Percentiles rank a stretch among this genome's conserved stretches.
Conservation (phyloP, 1,139 yeast species). For the Pneumocystis jirovecii region DNA sequence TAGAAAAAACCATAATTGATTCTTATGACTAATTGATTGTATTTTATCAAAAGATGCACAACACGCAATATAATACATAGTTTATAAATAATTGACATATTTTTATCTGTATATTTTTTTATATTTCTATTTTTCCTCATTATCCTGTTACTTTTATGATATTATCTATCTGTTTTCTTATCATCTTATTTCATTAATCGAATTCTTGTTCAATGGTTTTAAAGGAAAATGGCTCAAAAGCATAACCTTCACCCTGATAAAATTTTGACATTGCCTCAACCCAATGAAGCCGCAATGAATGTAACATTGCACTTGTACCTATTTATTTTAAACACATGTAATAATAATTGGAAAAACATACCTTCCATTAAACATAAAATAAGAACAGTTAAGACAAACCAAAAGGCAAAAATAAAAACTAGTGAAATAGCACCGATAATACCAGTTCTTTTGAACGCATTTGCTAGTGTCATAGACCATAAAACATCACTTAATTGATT, state of each 20-base stretch:
- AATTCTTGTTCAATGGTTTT: neutral
- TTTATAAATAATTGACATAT: too few relatives aligned
- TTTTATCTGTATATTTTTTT: too few relatives aligned
- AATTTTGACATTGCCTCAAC: conserved; percentile 98
- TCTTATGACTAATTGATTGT: too few relatives aligned
- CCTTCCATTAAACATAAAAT: conserved; percentile 48
- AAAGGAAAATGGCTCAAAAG: conserved; percentile 72
- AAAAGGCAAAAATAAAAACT: conserved; percentile 72
- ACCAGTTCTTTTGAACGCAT: conserved; percentile 69
- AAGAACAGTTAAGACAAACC: conserved; percentile 84
- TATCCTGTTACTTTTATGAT: too few relatives aligned
- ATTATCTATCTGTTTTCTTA: neutral
- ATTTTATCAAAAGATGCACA: too few relatives aligned
- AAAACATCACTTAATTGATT: conserved; percentile 87
- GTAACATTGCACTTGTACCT: conserved; percentile 98
- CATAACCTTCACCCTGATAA: conserved; percentile 87
- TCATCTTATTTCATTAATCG: neutral
- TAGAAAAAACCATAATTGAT: too few relatives aligned
- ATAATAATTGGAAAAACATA: neutral
- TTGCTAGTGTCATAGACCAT: conserved; percentile 88
- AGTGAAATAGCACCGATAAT: conserved; percentile 53
- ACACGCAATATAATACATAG: too few relatives aligned
- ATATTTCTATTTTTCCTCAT: too few relatives aligned
- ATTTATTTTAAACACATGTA: conserved; percentile 49
- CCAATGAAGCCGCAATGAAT: conserved; percentile 93